Percentiles rank a stretch among this genome's conserved stretches.
Conservation (phyloP, 257 asterid species). For the Schizonepeta tenuifolia region DNA sequence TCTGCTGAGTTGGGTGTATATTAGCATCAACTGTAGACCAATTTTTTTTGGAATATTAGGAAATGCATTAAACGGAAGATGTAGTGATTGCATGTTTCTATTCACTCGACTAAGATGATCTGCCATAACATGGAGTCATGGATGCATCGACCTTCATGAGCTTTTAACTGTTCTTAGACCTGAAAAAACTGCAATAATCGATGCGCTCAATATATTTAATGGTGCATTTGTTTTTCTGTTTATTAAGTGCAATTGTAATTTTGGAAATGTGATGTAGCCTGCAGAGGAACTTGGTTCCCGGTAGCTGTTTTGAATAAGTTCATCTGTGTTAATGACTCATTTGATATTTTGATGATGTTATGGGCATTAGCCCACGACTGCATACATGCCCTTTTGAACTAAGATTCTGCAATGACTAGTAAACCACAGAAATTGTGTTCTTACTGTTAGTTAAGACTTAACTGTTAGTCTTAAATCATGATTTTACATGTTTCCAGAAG, state of each 20-base stretch:
- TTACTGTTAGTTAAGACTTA: neutral
- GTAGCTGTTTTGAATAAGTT: neutral
- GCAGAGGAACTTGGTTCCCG: constrained; percentile 1
- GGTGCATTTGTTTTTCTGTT: constrained; percentile 7
- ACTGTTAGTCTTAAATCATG: constrained; percentile 14
- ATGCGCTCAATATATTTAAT: neutral
- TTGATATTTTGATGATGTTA: neutral
- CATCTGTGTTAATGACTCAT: neutral
- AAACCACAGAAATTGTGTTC: constrained; percentile 6
- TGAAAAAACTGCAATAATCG: neutral
- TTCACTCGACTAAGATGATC: neutral
- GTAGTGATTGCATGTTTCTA: neutral
- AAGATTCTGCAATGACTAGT: constrained; percentile 11
- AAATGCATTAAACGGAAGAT: neutral
- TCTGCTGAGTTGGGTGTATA: neutral
- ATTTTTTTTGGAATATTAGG: neutral
- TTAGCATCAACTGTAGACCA: neutral
- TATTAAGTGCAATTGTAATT: neutral
- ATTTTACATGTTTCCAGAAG: constrained; percentile 10
- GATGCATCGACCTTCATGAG: neutral
- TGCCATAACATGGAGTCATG: neutral
- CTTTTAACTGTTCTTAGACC: neutral
- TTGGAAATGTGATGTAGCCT: constrained; percentile 11
- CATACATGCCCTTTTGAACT: neutral
- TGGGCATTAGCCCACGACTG: neutral